Percentiles rank a stretch among this genome's conserved stretches.
Conservation (phyloP, 2,329 filamentous ascomycete genomes). For the Diaporthe aspalathi region DNA sequence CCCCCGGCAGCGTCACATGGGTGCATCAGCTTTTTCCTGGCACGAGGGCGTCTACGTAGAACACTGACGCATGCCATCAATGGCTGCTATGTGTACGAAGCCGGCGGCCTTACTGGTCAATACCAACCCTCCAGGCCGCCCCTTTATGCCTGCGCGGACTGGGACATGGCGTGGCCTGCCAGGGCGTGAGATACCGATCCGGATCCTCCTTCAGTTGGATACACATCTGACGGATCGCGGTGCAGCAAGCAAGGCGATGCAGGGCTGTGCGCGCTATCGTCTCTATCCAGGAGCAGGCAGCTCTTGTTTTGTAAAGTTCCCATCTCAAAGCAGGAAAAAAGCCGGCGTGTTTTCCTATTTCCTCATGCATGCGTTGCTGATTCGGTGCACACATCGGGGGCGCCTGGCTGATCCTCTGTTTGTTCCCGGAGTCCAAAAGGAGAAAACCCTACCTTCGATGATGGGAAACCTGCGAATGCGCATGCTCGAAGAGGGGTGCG, state of each 20-base stretch:
- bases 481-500: constrained; percentile 24
- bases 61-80: background rate
- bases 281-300: background rate
- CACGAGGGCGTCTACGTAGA: background rate
- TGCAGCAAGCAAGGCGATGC: constrained; percentile 1
- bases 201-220: background rate
- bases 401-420: constrained; percentile 1
- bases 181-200: background rate
- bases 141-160: constrained; percentile 6
- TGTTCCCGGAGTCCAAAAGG: background rate
- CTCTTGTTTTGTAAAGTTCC: background rate
- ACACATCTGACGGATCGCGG: background rate
- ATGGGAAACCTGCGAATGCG: constrained; percentile 27
- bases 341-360: background rate
- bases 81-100: background rate
- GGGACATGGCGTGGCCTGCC: constrained; percentile 3
- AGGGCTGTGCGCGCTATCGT: background rate
- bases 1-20: background rate
- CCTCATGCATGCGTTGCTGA: background rate
- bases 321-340: background rate
- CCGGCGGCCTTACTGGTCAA: background rate
- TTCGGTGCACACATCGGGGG: background rate
- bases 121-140: background rate
- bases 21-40: background rate
- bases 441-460: background rate